These are phyloP conservation scores for Trichoderma oligosporum DNA, from an alignment of 2,329 filamentous ascomycete species.

Conservation along the genomic window DNA sequence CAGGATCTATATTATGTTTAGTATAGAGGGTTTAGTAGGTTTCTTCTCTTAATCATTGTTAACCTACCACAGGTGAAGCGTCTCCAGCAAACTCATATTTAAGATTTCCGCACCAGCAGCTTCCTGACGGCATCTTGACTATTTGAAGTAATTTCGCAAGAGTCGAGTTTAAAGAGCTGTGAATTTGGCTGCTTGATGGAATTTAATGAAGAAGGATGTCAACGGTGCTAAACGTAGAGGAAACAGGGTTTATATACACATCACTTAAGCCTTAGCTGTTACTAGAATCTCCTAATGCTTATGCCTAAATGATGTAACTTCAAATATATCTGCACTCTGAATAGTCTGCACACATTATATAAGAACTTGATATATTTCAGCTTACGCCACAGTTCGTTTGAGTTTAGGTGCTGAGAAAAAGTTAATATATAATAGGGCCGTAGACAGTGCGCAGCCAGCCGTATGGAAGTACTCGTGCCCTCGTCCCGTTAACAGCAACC, in stretches of 20 bases:
- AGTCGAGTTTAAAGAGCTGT: background rate
- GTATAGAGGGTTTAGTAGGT: too few relatives aligned
- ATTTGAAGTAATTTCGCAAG: too few relatives aligned
- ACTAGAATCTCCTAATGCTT: background rate
- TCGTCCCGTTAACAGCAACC: too few relatives aligned
- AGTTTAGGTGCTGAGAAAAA: too few relatives aligned
- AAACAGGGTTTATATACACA: background rate
- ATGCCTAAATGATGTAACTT: conserved; percentile 1
- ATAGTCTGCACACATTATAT: background rate
- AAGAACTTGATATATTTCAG: background rate
- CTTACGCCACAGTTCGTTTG: too few relatives aligned
- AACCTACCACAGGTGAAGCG: background rate
- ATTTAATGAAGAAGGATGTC: background rate
- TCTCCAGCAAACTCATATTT: conserved; percentile 11
- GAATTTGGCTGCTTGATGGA: background rate
- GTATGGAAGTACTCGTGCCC: too few relatives aligned
- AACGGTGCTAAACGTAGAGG: background rate
- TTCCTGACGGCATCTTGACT: conserved; percentile 12
- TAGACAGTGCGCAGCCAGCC: too few relatives aligned
- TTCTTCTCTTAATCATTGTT: background rate
- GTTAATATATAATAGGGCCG: too few relatives aligned
- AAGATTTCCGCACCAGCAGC: conserved; percentile 13
- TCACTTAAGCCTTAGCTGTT: background rate
- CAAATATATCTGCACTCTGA: background rate
- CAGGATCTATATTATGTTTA: background rate